Base-by-base conservation (phyloP, 441 rosid species). In the Populus hybrid region DNA sequence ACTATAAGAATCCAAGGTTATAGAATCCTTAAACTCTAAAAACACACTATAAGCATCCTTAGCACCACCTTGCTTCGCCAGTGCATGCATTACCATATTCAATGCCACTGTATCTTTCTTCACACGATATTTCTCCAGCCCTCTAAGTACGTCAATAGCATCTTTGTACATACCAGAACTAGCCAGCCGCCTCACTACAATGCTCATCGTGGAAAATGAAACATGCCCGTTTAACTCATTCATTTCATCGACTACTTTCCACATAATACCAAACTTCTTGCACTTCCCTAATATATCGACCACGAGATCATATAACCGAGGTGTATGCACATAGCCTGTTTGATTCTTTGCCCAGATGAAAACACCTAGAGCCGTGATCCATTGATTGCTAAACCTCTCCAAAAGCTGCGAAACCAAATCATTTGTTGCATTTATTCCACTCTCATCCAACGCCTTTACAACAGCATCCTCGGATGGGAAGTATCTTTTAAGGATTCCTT, bases 331-430 rank as follows among this genome's bases (percentile, higher is more conserved):
- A 80, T 81, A 87, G 84, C 90, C 94, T 82, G 90, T 77, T 88
- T 89, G 94, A 67, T 84, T 42, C 82, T 91, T 90, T 84, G 96
- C 96, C 97, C 98, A 93, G 66, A 28, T 78, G 92, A 94, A 94
- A 66, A 86, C 75, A 57, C 93, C 95, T 57, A 84, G 85, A 10
- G 93, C 87, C 12, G 85, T 79, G 26, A 84, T 74, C 97, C 91
- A 90, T 3, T 85, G 87, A 75, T 84, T 86, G 78, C 89, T 85
- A 78, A 90, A 94, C 67, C 93, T 85, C 79, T 84, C 88, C 85
- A 93, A 72, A 68, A 90, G 77, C 75, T 83, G 94, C 64, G 84
- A 79, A 69, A 90, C 85, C 85, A 87, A 81, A 78, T 69, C 71
- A 67, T 81, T 81, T 24, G 92, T 83, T 9, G 85, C 86, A 10